phyloP scores from a whole-genome alignment of 139 green algal genomes.

The Yamagishiella unicocca region DNA sequence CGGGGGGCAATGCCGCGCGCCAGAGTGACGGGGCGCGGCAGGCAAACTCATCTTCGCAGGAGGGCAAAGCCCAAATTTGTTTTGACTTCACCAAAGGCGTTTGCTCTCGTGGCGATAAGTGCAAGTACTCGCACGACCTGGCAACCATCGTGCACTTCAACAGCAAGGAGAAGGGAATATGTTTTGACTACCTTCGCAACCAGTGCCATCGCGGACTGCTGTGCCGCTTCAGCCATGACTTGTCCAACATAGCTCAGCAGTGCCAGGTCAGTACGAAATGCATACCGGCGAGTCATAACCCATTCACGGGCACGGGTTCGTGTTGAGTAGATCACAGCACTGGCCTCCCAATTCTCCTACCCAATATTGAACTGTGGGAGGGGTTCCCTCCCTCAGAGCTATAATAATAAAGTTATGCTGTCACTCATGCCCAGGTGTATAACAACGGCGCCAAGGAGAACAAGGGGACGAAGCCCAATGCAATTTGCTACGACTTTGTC shows the following conservation, averaged over 20 bases:
- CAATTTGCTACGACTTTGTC: conserved; percentile 93
- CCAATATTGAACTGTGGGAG: too few species aligned
- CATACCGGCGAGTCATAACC: too few species aligned
- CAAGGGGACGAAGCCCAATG: conserved; percentile 52
- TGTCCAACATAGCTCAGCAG: conserved; percentile 81
- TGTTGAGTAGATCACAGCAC: too few species aligned
- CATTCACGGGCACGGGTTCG: too few species aligned
- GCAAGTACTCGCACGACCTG: conserved; percentile 89
- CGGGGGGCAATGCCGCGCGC: neutral
- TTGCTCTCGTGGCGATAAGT: conserved; percentile 83
- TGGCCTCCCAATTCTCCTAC: too few species aligned
- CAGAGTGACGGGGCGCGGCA: neutral
- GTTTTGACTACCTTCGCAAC: conserved; percentile 90
- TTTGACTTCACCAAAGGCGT: conserved; percentile 92
- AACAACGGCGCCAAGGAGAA: conserved; percentile 50
- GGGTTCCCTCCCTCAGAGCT: too few species aligned
- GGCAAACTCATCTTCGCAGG: neutral
- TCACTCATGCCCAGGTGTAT: conserved; percentile 48
- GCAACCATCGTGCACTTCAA: conserved; percentile 85
- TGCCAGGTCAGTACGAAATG: conserved; percentile 72
- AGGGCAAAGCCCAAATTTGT: conserved; percentile 82
- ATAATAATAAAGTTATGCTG: too few species aligned
- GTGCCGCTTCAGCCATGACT: conserved; percentile 91
- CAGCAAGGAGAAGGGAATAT: conserved; percentile 89
- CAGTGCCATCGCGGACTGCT: conserved; percentile 85